These are phyloP conservation scores for Aspergillus indologenus DNA, from an alignment of 495 filamentous ascomycete genomes.

Conservation along the genomic window DNA sequence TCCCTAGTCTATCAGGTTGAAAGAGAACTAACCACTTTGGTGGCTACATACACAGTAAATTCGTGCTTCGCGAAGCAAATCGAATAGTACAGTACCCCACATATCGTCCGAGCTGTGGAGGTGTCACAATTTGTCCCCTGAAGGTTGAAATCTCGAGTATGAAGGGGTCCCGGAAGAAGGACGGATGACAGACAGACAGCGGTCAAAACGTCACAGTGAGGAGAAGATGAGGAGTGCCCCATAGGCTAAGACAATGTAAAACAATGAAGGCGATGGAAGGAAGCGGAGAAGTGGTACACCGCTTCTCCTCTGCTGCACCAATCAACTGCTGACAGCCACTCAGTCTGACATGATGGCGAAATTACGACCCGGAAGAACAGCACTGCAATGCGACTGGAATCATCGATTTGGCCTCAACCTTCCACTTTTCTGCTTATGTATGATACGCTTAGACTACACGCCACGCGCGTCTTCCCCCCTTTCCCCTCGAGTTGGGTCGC, in stretches of 20 bases:
- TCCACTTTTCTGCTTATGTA: background rate
- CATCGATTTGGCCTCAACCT: conserved; percentile 8
- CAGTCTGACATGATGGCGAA: conserved; percentile 10
- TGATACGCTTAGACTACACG: conserved; percentile 14
- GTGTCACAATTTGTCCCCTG: background rate
- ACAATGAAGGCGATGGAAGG: conserved; percentile 9
- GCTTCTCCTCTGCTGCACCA: conserved; percentile 18
- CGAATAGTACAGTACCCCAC: conserved; percentile 1
- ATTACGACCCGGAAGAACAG: conserved; percentile 11
- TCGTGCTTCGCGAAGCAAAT: background rate
- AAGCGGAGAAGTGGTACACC: conserved; percentile 13
- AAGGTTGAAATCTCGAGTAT: background rate
- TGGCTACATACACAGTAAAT: no score
- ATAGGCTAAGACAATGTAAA: background rate
- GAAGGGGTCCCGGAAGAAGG: background rate
- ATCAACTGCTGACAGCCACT: conserved; percentile 10
- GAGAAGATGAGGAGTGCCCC: background rate
- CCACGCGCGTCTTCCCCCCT: conserved; percentile 2
- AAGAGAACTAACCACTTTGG: background rate
- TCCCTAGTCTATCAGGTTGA: background rate
- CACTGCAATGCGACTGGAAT: conserved; percentile 16
- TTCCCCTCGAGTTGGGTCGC: background rate
- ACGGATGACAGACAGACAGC: conserved; percentile 5
- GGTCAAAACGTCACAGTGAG: conserved; percentile 5
- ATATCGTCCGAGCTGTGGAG: background rate